Conservation (phyloP, 164 flowering plant species). For the Vitis amurensis region DNA sequence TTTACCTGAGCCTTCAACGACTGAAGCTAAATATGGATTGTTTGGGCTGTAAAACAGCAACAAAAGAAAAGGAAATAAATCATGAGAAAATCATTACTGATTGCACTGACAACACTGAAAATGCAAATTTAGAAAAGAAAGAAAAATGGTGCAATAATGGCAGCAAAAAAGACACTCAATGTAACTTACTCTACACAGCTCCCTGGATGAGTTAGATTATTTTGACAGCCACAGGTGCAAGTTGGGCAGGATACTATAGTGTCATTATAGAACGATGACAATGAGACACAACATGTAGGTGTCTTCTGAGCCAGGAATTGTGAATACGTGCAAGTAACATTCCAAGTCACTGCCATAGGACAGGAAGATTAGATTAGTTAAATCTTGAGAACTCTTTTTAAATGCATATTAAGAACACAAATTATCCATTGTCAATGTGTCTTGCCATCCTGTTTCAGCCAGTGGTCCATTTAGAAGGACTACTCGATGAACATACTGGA, state of each 20-base stretch:
- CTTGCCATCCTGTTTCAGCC: no score
- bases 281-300: conserved; percentile 60
- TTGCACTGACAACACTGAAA: neutral
- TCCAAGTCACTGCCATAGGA: conserved; percentile 53
- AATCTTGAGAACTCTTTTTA: neutral
- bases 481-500: no score
- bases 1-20: conserved; percentile 34
- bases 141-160: neutral
- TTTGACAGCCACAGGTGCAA: conserved; percentile 59
- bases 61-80: neutral
- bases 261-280: conserved; percentile 54
- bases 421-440: no score
- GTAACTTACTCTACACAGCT: conserved; percentile 45
- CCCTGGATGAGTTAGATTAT: conserved; percentile 38
- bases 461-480: no score
- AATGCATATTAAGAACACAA: neutral
- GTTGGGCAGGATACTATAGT: conserved; percentile 53
- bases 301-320: conserved; percentile 58
- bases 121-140: neutral
- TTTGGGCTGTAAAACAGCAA: conserved; percentile 36
- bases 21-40: conserved; percentile 55
- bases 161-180: neutral
- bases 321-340: conserved; percentile 55
- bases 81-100: neutral
- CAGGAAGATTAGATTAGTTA: conserved; percentile 4